A percentile compares a stretch with the other conserved stretches of the same genome.
These are phyloP conservation scores for Eutrema yunnanense DNA, from an alignment of 345 rosid genomes.

Conservation along the genomic window DNA sequence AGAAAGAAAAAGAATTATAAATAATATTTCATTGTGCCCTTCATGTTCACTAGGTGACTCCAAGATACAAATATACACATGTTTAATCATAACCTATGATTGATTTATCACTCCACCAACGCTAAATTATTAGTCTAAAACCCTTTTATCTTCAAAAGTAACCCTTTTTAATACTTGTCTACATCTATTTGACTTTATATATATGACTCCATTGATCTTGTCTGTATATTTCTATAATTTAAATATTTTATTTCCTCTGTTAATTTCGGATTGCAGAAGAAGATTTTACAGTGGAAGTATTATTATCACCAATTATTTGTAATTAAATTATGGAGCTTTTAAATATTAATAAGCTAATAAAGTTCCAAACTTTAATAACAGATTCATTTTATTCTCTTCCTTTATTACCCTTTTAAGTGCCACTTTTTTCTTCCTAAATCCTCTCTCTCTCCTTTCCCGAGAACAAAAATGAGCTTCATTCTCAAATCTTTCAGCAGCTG, in stretches of 20 bases:
- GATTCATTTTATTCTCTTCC: background rate
- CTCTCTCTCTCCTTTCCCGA: conserved; percentile 23
- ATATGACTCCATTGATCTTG: background rate
- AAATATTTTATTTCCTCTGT: background rate
- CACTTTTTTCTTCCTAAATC: conserved; percentile 32
- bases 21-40: background rate
- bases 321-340: background rate
- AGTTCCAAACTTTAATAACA: conserved; percentile 26
- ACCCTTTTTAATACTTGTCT: background rate
- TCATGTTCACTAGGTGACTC: conserved; percentile 11
- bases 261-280: background rate
- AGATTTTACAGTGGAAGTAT: background rate
- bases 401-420: conserved; percentile 31
- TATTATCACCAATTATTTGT: background rate
- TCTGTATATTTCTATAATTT: background rate
- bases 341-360: background rate
- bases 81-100: conserved; percentile 13
- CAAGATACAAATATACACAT: background rate
- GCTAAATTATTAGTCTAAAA: conserved; percentile 21
- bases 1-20: background rate
- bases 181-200: background rate
- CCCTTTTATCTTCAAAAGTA: conserved; percentile 14
- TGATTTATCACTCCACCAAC: conserved; percentile 21
- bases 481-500: conserved; percentile 21
- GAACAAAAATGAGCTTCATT: conserved; percentile 9